Evolutionary conservation across 768 basidiomycete genomes (phyloP), one percentile per base, ranked within the genome.

Genomic region (Mycena chlorophos): DNA sequence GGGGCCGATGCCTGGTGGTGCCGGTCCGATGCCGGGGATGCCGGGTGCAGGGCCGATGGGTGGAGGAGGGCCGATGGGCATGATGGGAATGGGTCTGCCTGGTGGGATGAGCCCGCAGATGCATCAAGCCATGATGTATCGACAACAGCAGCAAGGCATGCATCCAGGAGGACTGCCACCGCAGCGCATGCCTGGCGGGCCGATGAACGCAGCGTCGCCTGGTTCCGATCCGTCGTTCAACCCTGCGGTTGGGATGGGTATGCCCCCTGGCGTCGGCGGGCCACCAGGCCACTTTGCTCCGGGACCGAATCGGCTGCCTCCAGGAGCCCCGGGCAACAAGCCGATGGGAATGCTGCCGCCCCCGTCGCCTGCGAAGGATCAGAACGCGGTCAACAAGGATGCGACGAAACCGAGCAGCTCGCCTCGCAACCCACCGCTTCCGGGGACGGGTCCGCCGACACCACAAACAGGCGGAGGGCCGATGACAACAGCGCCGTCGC

Each of bases 331-430:
- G 65, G 60, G 70, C 66, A 45, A 50, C 8, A 66, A 68, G 47
- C 65, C 73, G 1, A 77, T 74, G 72, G 68, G 66, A 16, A 82
- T 81, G 79, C 73, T 76, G 68, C 82, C 82, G 0, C 82, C 79
- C 12, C 79, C 82, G 4, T 82, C 82, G 4, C 80, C 84, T 37
- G 76, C 74, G 1, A 73, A 69, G 56, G 68, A 69, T 51, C 70
- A 69, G 52, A 58, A 56, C 45, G 64, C 55, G 22, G 50, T 68
- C 55, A 70, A 71, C 51, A 69, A 73, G 26, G 68, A 69, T 38
- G 68, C 59, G 38, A 72, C 71, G 28, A 66, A 66, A 17, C 71
- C 73, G 16, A 68, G 75, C 19, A 73, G 72, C 10, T 79, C 79
- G 4, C 78, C 79, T n/a, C 74, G 75, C 14, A 81, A 79, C 54